Base-by-base conservation (phyloP, 2,329 filamentous ascomycete species). In the Teratosphaeria zuluensis region DNA sequence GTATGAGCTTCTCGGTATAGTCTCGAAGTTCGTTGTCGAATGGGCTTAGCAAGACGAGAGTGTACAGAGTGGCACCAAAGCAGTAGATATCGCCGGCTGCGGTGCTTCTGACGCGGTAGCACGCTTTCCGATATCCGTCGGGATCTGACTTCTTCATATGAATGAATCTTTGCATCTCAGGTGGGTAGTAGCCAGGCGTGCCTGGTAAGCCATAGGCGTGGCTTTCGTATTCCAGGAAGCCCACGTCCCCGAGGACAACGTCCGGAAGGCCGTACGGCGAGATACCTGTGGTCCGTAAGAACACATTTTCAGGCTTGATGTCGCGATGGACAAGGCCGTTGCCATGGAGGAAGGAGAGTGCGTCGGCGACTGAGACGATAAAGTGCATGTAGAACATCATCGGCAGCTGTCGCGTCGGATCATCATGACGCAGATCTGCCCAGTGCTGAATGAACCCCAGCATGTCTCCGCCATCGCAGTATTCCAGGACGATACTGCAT, bases 281-380 rank as follows among this genome's bases (percentile, higher is more conserved):
- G 14, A 19, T 33, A 21, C 24, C 21, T 21, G 54, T 14, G 61
- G 63, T 64, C n/a, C 58, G 55, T 7, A 69, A 53, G 57, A 68
- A 67, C 56, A 65, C 53, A 55, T 69, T 69, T 0, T 55, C 56
- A 0, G 58, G 57, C 51, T 69, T 68, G 38, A 69, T 58, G 57
- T 69, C 68, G 14, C 61, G 53, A 48, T 70, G 64, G 11, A 70
- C 35, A 21, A 66, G 54, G 6, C 35, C 53, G 28, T 62, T 58
- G 21, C 68, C 66, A 14, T 71, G 69, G 3, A 70, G 24, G 57
- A 61, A 69, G 6, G 61, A 61, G 4, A 70, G 53, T 2, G 65
- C 68, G 16, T 65, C 56, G 53, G 62, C 57, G 60, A 72, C 62
- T n/a, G 59, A 62, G 30, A 59, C 59, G 56, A 67, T 58, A 56